Conservation (phyloP, 805 yeast genomes). For the Candida andamanensis region DNA sequence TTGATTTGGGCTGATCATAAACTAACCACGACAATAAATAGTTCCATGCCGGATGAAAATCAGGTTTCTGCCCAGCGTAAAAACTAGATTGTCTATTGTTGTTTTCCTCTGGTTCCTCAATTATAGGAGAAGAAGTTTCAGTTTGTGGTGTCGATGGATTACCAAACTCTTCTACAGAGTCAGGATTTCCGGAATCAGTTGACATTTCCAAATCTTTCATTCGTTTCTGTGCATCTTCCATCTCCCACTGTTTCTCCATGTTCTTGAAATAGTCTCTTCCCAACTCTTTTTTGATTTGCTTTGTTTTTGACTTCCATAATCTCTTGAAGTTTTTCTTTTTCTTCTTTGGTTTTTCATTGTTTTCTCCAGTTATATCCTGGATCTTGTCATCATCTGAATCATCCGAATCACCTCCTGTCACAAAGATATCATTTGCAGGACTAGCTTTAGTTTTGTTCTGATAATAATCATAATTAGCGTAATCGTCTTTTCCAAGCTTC, state of each 20-base stretch:
- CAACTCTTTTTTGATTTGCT: conserved; percentile 20
- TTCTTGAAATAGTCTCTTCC: conserved; percentile 17
- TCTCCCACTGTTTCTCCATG: conserved; percentile 15
- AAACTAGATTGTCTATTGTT: conserved; percentile 1
- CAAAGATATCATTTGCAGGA: conserved; percentile 17
- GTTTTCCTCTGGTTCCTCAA: conserved; percentile 3
- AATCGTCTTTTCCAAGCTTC: conserved; percentile 26
- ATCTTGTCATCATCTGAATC: conserved; percentile 14
- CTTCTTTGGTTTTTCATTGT: conserved; percentile 11
- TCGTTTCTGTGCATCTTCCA: conserved; percentile 11
- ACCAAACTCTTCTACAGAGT: too few species aligned
- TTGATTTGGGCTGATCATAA: conserved; percentile 16
- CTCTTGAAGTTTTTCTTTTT: conserved; percentile 12
- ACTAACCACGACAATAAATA: conserved; percentile 33
- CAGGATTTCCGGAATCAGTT: conserved; percentile 2
- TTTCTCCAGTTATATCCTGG: conserved; percentile 5
- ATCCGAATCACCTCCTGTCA: conserved; percentile 11
- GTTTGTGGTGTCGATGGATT: too few species aligned
- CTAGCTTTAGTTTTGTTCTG: conserved; percentile 12
- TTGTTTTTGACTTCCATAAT: conserved; percentile 16
- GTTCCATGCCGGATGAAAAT: conserved; percentile 36
- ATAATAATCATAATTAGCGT: conserved; percentile 33
- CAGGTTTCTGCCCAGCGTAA: conserved; percentile 14
- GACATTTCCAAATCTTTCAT: conserved; percentile 4
- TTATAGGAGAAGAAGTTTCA: conserved; percentile 2